Conservation (phyloP, 2,329 filamentous ascomycete genomes). For the Penicillium sp. region DNA sequence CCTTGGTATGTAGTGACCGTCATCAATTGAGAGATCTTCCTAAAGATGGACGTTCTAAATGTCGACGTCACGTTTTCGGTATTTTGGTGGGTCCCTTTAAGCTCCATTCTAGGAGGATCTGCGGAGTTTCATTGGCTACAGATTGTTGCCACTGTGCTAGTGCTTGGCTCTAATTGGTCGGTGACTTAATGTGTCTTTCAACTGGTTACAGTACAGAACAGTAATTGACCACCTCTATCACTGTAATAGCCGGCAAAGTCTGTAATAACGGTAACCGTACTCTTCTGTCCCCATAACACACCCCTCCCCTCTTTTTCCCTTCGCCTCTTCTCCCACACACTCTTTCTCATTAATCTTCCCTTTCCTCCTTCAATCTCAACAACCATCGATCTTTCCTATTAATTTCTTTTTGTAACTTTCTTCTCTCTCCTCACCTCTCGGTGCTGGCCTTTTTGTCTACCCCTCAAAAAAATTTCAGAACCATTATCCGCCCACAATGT, state of each 20-base stretch:
- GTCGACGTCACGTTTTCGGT: slow-evolving; percentile 24
- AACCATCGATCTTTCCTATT: slow-evolving; percentile 20
- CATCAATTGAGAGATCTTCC: slow-evolving; percentile 1
- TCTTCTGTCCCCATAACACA: slow-evolving; percentile 26
- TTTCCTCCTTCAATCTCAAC: slow-evolving; percentile 16
- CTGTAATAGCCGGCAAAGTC: not conserved
- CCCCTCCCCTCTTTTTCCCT: slow-evolving; percentile 31
- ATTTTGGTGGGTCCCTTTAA: slow-evolving; percentile 10
- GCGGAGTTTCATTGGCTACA: not conserved
- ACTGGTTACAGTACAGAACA: not conserved
- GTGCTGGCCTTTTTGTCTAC: slow-evolving; percentile 25
- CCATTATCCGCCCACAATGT: slow-evolving; percentile 38
- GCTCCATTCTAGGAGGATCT: not conserved
- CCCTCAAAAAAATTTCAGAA: slow-evolving; percentile 6
- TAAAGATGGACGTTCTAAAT: slow-evolving; percentile 7
- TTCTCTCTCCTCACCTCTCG: slow-evolving; percentile 22
- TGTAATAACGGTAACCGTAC: slow-evolving; percentile 4
- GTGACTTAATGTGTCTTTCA: slow-evolving; percentile 7
- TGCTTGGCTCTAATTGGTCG: slow-evolving; percentile 15
- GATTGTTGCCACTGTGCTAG: slow-evolving; percentile 13
- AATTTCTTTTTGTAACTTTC: slow-evolving; percentile 24
- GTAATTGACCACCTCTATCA: not conserved
- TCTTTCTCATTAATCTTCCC: slow-evolving; percentile 13
- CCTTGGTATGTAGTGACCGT: not conserved
- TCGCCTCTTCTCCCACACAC: slow-evolving; percentile 22